A percentile compares a stretch with the other conserved stretches of the same genome.
Evolutionary conservation across 495 filamentous ascomycete genomes (phyloP).

Genomic region (Talaromyces stipitatus): DNA sequence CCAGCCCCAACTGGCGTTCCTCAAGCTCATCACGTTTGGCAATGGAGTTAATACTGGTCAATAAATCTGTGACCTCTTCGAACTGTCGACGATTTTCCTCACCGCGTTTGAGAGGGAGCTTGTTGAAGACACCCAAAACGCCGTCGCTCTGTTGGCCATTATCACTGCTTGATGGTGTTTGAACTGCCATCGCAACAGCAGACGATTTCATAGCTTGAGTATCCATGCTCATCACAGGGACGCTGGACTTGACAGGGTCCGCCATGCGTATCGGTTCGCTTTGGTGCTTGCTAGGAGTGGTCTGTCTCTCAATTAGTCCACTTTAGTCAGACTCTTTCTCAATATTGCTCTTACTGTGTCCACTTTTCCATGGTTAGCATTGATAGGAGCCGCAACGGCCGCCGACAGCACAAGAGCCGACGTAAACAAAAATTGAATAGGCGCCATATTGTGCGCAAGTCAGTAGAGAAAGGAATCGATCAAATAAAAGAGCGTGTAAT

Average conservation of each 20-base stretch:
- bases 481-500: background rate
- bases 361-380: background rate
- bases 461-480: background rate
- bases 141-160: background rate
- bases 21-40: background rate
- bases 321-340: no score
- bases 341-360: background rate
- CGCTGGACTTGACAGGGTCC: background rate
- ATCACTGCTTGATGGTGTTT: background rate
- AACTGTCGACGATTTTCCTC: background rate
- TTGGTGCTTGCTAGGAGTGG: background rate
- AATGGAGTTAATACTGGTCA: background rate
- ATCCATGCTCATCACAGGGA: background rate
- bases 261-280: slow-evolving; percentile 1
- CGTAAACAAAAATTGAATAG: background rate
- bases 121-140: background rate
- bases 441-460: slow-evolving; percentile 2
- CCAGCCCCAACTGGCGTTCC: background rate
- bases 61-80: background rate
- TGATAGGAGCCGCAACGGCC: background rate
- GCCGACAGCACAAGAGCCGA: slow-evolving; percentile 1
- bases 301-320: background rate
- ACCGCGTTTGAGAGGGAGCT: background rate
- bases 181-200: background rate
- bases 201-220: slow-evolving; percentile 3